Evolutionary conservation across 140 eudicot species (phyloP).

Genomic region (Ambrosia hybrid): DNA sequence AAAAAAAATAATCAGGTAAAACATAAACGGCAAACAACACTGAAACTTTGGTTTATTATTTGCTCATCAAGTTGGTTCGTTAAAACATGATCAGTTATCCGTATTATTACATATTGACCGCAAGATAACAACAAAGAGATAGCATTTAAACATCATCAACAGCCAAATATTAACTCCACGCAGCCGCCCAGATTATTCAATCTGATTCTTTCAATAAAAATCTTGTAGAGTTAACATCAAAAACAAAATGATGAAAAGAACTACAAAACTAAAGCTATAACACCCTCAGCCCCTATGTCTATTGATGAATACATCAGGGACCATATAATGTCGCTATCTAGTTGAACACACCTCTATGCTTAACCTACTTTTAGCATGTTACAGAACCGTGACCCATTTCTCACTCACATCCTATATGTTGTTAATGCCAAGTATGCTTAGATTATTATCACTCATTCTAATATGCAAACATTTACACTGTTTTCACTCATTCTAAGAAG

Average conservation of each 20-base stretch:
- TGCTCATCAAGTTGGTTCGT: conserved; percentile 9
- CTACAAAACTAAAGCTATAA: background rate
- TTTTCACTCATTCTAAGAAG: too few relatives aligned
- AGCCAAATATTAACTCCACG: background rate
- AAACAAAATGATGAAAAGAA: background rate
- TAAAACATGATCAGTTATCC: background rate
- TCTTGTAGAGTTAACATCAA: background rate
- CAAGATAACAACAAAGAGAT: background rate
- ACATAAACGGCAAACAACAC: background rate
- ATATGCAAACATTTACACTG: too few relatives aligned
- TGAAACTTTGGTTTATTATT: background rate
- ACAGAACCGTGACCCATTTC: background rate
- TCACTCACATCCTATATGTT: background rate
- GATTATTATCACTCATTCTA: background rate
- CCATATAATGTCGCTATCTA: conserved; percentile 1
- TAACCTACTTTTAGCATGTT: background rate
- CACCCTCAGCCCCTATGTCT: background rate
- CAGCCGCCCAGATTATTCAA: background rate
- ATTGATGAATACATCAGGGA: background rate
- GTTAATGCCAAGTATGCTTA: background rate
- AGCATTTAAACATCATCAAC: background rate
- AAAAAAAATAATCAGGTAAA: background rate
- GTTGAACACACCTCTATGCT: background rate
- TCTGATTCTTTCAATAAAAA: background rate
- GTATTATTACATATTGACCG: background rate